Evolutionary conservation across 139 green algal species (phyloP), one percentile per base, ranked within the genome.

Genomic region (Chlamydomonas sp.): DNA sequence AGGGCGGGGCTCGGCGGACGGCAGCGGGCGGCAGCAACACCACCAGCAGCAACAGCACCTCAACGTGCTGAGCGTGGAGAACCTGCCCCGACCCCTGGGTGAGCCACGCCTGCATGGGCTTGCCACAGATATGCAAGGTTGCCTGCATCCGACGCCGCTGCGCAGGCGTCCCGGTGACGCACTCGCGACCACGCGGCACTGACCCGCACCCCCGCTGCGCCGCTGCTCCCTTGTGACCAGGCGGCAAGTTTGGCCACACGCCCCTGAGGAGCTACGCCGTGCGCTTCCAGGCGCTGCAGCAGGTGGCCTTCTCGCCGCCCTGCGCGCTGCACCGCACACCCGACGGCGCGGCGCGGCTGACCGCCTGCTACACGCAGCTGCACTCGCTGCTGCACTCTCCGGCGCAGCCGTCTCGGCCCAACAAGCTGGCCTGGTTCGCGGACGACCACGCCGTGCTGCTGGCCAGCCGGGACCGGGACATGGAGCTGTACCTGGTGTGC

Each of bases 221-320:
- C 31, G 31, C 31, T 49, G 31, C 31, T 49, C 31, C 31, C 31
- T 49, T 49, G 31, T 49, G 31, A 49, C 68, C 89, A 84, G 93
- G 94, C 31, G 92, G 93, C 15, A n/a, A 14, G 60, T 63, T 91
- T 20, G 94, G 92, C 15, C 78, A 66, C 17, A 94, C 94, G 1
- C 83, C 93, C 9, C 91, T 96, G 74, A 93, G 92, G 86, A 92
- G 94, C 86, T 95, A 94, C 57, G 76, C 92, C 2, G 77, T 91
- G 59, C 71, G 87, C 16, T 90, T 88, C 76, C 8, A n/a, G 8
- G 17, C 5, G 6, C 57, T 68, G 66, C 86, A 81, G 59, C 89
- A 92, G 84, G 62, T 82, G 9, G 61, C 88, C 18, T 57, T 61
- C 49, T 84, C 89, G n/a, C 75, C 76, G 81, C 80, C 87, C 10